Percentiles rank a stretch among this genome's conserved stretches.
These are phyloP conservation scores for Smallanthus sonchifolius DNA, from an alignment of 129 eudicot species.

Conservation along the genomic window DNA sequence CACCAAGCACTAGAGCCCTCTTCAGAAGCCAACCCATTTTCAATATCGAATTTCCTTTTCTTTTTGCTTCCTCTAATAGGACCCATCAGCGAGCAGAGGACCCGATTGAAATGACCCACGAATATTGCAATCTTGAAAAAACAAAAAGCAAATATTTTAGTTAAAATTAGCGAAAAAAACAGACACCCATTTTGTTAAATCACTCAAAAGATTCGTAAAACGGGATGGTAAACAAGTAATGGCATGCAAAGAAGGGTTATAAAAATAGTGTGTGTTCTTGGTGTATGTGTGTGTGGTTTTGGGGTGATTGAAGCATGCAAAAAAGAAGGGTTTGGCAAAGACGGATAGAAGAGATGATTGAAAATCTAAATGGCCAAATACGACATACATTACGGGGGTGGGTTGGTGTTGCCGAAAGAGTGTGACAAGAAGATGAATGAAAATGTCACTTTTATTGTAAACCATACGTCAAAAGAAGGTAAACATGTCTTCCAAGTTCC, in stretches of 20 bases:
- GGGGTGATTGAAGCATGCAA: constrained; percentile 41
- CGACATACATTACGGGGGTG: constrained; percentile 8
- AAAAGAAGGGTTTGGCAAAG: constrained; percentile 29
- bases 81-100: constrained; percentile 42
- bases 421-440: neutral
- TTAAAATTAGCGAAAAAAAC: constrained; percentile 6
- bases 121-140: constrained; percentile 30
- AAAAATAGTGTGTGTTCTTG: neutral
- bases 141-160: constrained; percentile 24
- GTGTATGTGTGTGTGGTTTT: constrained; percentile 15
- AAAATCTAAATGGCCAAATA: constrained; percentile 6
- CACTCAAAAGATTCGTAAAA: too few relatives aligned
- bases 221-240: neutral
- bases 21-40: constrained; percentile 34
- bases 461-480: neutral
- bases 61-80: constrained; percentile 64
- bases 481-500: neutral
- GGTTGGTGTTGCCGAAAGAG: constrained; percentile 25
- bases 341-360: constrained; percentile 26
- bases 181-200: constrained; percentile 26
- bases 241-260: constrained; percentile 27
- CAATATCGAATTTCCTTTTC: constrained; percentile 49
- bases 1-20: constrained; percentile 74
- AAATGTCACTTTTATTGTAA: neutral
- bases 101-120: constrained; percentile 45